A percentile compares a stretch with the other conserved stretches of the same genome.
Conservation (phyloP, 257 asterid species). For the Phtheirospermum japonicum region DNA sequence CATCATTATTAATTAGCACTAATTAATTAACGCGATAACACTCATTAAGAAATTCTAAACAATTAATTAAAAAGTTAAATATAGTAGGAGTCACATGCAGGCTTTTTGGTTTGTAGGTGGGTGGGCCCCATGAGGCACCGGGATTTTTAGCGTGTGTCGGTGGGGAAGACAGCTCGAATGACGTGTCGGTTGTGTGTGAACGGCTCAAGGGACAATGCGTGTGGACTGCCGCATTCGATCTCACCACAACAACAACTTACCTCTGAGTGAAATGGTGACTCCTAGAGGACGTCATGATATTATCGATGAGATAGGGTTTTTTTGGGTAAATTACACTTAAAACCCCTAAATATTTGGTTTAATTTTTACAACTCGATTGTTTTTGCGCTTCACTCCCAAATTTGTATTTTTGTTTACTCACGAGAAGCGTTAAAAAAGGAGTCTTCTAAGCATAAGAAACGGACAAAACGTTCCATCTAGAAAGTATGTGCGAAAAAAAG, state of each 20-base stretch:
- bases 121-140: slow-evolving; percentile 18
- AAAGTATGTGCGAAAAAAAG: too few species aligned
- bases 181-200: slow-evolving; percentile 31
- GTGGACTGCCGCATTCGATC: slow-evolving; percentile 24
- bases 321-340: too few species aligned
- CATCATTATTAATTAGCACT: slow-evolving; percentile 8
- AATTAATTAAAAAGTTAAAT: background rate
- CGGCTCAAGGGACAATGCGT: slow-evolving; percentile 10
- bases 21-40: slow-evolving; percentile 19
- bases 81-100: slow-evolving; percentile 29
- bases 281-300: background rate
- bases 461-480: too few species aligned
- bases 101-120: background rate
- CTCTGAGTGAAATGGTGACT: background rate
- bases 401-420: too few species aligned
- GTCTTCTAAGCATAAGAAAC: too few species aligned
- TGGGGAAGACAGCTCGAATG: slow-evolving; percentile 16
- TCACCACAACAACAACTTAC: too few species aligned
- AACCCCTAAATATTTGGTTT: too few species aligned
- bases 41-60: background rate
- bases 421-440: too few species aligned
- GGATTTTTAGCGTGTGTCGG: slow-evolving; percentile 27
- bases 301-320: too few species aligned
- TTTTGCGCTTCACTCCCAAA: too few species aligned
- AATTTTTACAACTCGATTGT: too few species aligned